A percentile compares a stretch with the other conserved stretches of the same genome.
These are phyloP conservation scores for Phytopythium delawarense DNA, from an alignment of 352 stramenopile species.

Conservation along the genomic window DNA sequence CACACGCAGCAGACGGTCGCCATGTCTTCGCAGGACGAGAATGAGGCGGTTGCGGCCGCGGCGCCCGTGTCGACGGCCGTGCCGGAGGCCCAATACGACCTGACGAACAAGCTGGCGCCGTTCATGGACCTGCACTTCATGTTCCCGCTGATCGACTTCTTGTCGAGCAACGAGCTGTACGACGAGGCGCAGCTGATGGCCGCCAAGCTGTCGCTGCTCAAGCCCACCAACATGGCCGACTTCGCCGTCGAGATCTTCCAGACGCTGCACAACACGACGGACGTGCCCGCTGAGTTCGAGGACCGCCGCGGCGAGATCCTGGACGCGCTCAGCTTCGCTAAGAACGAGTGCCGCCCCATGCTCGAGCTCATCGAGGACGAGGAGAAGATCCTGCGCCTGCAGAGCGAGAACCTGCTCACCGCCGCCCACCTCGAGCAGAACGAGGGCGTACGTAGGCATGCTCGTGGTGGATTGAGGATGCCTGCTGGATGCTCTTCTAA, in stretches of 20 bases:
- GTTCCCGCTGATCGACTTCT: constrained; percentile 96
- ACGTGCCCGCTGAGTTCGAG: constrained; percentile 82
- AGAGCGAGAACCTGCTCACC: constrained; percentile 81
- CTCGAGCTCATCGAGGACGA: constrained; percentile 81
- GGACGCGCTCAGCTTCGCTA: constrained; percentile 68
- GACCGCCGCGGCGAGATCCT: constrained; percentile 68
- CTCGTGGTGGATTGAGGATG: not conserved
- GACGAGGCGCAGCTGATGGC: constrained; percentile 88
- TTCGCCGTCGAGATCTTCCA: constrained; percentile 96
- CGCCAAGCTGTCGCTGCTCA: constrained; percentile 90
- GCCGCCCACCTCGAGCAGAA: constrained; percentile 76
- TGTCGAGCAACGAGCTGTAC: constrained; percentile 89
- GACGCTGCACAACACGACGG: constrained; percentile 80
- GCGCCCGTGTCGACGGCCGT: constrained; percentile 29
- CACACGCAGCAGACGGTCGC: not conserved
- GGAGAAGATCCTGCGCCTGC: constrained; percentile 84
- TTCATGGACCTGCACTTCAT: constrained; percentile 98
- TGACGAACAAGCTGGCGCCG: constrained; percentile 92
- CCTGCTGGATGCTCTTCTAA: not conserved
- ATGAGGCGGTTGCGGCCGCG: constrained; percentile 13
- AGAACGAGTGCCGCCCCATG: constrained; percentile 73
- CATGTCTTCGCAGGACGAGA: constrained; percentile 46
- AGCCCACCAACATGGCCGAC: constrained; percentile 96
- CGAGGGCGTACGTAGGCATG: constrained; percentile 49
- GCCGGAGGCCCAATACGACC: constrained; percentile 86